Evolutionary conservation across 2,329 filamentous ascomycete genomes (phyloP).

Genomic region (Diaporthe sp.): DNA sequence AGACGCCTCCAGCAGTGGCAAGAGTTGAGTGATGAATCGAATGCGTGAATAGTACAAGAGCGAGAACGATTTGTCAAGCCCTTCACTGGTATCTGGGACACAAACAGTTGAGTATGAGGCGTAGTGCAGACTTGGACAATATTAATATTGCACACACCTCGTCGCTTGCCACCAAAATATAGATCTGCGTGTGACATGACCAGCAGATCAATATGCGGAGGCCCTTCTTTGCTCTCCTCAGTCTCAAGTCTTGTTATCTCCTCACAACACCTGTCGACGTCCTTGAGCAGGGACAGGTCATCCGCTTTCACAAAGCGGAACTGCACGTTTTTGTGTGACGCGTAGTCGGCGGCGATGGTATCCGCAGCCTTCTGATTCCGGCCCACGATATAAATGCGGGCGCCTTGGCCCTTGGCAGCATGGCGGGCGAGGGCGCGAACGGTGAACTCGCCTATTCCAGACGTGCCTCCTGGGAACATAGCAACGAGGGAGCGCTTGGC

Average conservation of each 20-base stretch:
- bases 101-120: background rate
- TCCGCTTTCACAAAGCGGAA: background rate
- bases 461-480: background rate
- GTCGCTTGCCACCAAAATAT: background rate
- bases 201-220: background rate
- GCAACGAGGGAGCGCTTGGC: background rate
- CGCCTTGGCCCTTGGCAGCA: background rate
- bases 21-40: background rate
- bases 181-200: slow-evolving; percentile 7
- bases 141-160: background rate
- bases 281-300: background rate
- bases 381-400: background rate
- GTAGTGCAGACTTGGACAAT: too few species aligned
- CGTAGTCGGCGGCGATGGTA: background rate
- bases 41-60: background rate
- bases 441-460: background rate
- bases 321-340: background rate
- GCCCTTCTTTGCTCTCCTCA: background rate
- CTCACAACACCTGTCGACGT: slow-evolving; percentile 5
- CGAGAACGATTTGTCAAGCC: background rate
- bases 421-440: background rate
- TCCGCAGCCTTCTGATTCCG: background rate
- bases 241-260: background rate
- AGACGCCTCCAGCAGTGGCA: background rate
- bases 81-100: background rate